Evolutionary conservation across 208 protist species (phyloP).

Genomic region (Crithidia bombi): DNA sequence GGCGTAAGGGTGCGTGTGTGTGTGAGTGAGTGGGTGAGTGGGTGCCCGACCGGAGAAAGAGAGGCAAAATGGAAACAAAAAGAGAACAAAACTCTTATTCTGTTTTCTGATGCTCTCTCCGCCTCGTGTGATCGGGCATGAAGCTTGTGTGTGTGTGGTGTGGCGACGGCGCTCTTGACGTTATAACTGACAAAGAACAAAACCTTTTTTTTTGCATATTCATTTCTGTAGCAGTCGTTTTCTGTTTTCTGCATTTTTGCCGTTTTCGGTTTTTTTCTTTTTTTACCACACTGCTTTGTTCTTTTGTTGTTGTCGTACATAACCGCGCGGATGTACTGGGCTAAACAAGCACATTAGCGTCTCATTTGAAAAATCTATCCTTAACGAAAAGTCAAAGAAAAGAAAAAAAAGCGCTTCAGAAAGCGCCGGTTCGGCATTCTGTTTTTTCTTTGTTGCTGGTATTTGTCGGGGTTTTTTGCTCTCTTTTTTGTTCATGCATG

Average conservation of each 20-base stretch:
- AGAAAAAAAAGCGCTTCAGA: no score
- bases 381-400: neutral
- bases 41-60: no score
- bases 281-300: neutral
- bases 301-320: neutral
- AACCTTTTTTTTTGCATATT: slow-evolving; percentile 3
- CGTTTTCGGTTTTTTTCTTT: slow-evolving; percentile 10
- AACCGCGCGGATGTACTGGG: neutral
- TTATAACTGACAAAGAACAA: neutral
- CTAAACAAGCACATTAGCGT: neutral
- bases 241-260: neutral
- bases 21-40: no score
- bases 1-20: no score
- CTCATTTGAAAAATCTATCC: slow-evolving; percentile 1
- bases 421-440: no score
- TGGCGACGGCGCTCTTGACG: neutral
- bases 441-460: no score
- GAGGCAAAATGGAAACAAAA: no score
- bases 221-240: neutral
- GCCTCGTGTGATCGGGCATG: neutral
- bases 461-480: no score
- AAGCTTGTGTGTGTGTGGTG: neutral
- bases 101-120: neutral
- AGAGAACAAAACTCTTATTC: no score
- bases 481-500: slow-evolving; percentile 1